phyloP scores from a whole-genome alignment of 768 basidiomycete species.

The Boletus subparvulus region DNA sequence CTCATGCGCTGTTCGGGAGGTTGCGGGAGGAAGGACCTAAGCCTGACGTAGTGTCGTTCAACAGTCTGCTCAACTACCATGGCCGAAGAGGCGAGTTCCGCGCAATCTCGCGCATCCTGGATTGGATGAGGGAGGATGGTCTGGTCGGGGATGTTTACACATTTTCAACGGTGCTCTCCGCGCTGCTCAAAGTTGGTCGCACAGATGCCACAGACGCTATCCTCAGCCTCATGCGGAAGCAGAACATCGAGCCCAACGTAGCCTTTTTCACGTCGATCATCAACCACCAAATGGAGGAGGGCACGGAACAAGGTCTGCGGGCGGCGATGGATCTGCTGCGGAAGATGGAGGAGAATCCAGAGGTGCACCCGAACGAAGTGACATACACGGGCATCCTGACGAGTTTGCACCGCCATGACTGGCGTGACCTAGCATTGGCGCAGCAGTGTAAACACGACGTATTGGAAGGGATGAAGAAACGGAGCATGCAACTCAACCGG shows the following conservation, averaged over 20 bases:
- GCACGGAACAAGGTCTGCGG: conserved; percentile 50
- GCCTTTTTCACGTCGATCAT: conserved; percentile 82
- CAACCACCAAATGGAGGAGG: conserved; percentile 62
- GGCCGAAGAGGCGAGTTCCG: conserved; percentile 62
- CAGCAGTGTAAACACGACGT: conserved; percentile 52
- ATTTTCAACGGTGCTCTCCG: conserved; percentile 82
- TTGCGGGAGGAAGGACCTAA: conserved; percentile 54
- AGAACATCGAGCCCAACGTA: conserved; percentile 71
- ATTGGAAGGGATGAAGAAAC: conserved; percentile 55
- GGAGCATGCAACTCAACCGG: conserved; percentile 54
- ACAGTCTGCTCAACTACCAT: conserved; percentile 74
- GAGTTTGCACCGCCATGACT: conserved; percentile 62
- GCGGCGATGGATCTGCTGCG: conserved; percentile 69
- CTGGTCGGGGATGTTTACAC: conserved; percentile 79
- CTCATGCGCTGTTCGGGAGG: conserved; percentile 40
- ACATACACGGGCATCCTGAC: conserved; percentile 83
- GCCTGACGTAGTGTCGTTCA: conserved; percentile 76
- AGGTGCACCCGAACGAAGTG: conserved; percentile 63
- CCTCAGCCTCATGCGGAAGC: conserved; percentile 70
- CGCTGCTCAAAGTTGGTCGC: conserved; percentile 66
- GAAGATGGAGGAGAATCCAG: conserved; percentile 66
- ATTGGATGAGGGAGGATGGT: conserved; percentile 50
- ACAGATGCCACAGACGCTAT: conserved; percentile 65
- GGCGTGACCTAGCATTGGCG: conserved; percentile 45
- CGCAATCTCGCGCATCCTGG: conserved; percentile 56